Evolutionary conservation across 176 grass and related monocot genomes (phyloP).

Genomic region (Aegilops bicornis): DNA sequence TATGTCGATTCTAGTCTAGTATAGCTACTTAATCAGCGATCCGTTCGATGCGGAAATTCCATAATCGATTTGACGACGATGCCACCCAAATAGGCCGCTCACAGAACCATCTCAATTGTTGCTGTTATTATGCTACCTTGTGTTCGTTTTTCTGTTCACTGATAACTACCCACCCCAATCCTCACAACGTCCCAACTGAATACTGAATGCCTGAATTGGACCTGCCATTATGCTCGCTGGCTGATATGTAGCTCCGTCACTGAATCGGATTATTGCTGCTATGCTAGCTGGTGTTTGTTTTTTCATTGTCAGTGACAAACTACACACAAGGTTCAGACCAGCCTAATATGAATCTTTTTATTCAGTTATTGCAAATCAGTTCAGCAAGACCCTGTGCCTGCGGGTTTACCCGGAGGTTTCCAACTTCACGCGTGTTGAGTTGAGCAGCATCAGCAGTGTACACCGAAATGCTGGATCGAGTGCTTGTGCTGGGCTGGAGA

Average conservation of each 20-base stretch:
- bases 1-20: not conserved
- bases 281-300: not conserved
- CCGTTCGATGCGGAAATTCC: not conserved
- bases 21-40: not conserved
- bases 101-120: not conserved
- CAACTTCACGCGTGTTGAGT: slow-evolving; percentile 38
- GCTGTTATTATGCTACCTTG: not conserved
- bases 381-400: slow-evolving; percentile 59
- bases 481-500: slow-evolving; percentile 19
- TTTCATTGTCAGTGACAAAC: not conserved
- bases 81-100: not conserved
- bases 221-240: too few species aligned
- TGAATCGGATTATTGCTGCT: too few species aligned
- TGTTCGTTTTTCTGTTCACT: not conserved
- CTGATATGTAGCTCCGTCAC: too few species aligned
- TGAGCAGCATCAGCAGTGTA: not conserved
- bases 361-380: slow-evolving; percentile 46
- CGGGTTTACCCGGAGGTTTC: slow-evolving; percentile 45
- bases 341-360: not conserved
- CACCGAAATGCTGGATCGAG: slow-evolving; percentile 20
- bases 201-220: too few species aligned
- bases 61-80: not conserved
- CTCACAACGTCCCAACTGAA: not conserved
- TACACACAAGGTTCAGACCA: not conserved
- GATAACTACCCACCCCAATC: not conserved